Evolutionary conservation across 805 yeast genomes (phyloP).

Genomic region (Metschnikowia colocasiae): DNA sequence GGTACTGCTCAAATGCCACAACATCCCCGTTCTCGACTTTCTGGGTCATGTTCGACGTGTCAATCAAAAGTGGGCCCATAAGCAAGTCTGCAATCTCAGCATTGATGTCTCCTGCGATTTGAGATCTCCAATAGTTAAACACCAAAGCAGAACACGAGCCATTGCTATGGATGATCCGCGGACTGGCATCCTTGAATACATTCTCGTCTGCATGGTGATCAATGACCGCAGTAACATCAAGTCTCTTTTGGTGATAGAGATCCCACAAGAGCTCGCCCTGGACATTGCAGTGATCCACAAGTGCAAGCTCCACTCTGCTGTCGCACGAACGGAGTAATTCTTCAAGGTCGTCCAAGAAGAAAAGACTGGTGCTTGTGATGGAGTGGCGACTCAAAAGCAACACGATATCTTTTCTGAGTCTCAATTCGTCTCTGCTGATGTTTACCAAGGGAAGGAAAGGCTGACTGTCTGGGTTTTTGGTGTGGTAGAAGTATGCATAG

Average conservation of each 20-base stretch:
- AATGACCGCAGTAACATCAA: slow-evolving; percentile 55
- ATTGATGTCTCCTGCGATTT: slow-evolving; percentile 16
- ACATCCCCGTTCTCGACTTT: slow-evolving; percentile 63
- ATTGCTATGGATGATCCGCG: slow-evolving; percentile 55
- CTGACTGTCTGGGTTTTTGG: slow-evolving; percentile 25
- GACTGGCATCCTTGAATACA: slow-evolving; percentile 45
- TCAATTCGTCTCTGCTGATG: slow-evolving; percentile 62
- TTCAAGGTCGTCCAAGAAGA: slow-evolving; percentile 67
- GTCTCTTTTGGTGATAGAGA: slow-evolving; percentile 21
- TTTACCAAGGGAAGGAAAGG: slow-evolving; percentile 68
- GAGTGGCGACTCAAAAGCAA: slow-evolving; percentile 46
- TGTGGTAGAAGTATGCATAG: slow-evolving; percentile 57
- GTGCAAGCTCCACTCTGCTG: slow-evolving; percentile 10
- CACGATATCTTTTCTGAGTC: slow-evolving; percentile 67
- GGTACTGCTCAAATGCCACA: slow-evolving; percentile 40
- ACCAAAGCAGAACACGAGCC: slow-evolving; percentile 85
- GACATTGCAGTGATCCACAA: slow-evolving; percentile 81
- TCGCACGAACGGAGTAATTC: slow-evolving; percentile 35
- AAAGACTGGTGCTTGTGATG: slow-evolving; percentile 48
- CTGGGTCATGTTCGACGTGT: slow-evolving; percentile 64
- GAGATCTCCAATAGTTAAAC: slow-evolving; percentile 53
- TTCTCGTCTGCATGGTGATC: slow-evolving; percentile 87
- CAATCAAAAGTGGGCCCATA: slow-evolving; percentile 68
- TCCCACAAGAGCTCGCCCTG: slow-evolving; percentile 46
- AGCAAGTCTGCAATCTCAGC: slow-evolving; percentile 44